Evolutionary conservation across 192 early-diverging fungal species (phyloP), one percentile per base, ranked within the genome.

Genomic region (Rhizophagus clarus): DNA sequence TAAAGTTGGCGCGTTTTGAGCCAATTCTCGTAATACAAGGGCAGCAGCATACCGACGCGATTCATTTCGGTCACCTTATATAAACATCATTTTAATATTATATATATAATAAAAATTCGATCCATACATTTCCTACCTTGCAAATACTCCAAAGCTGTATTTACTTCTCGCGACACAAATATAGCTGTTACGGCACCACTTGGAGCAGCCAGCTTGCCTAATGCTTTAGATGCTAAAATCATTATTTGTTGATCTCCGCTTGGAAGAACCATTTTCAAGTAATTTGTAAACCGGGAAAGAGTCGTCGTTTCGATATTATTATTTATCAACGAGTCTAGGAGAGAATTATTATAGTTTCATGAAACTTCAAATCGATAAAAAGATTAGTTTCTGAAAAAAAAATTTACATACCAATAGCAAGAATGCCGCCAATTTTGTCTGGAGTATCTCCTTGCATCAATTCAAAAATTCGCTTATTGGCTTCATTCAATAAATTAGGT

Each of bases 11-110:
- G 95, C 92, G 77, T 93, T 93, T 42, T 88, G 80, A 5, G 93
- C 90, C 4, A 97, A 86, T 77, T 94, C 93, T 15, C 88, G 81
- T 6, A 97, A 79, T 9, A 97, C 92, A 8, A 96, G 81, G 0
- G 95, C 95, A 69, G 95, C 93, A 3, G 95, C 93, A 85, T 94
- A 93, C 47, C 95, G 84, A 68, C 92, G 80, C 3, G 88, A 85
- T 79, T 97, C 96, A 47, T 93, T 87, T n/a, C 93, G 85, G 67
- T 95, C 94, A 49, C 93, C 92, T 92, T 42, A 68, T 37, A 81
- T 20, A 56, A 28, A 29, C 9, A 29, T 75, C n/a, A 34, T 61
- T 37, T 64, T 45, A 62, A 24, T 40, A 37, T n/a, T 56, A 17
- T 70, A 37, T 15, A 2, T 0, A 7, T 40, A 8, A 20, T 14